Conservation (phyloP, 495 filamentous ascomycete species). For the Penicillium verhagenii region DNA sequence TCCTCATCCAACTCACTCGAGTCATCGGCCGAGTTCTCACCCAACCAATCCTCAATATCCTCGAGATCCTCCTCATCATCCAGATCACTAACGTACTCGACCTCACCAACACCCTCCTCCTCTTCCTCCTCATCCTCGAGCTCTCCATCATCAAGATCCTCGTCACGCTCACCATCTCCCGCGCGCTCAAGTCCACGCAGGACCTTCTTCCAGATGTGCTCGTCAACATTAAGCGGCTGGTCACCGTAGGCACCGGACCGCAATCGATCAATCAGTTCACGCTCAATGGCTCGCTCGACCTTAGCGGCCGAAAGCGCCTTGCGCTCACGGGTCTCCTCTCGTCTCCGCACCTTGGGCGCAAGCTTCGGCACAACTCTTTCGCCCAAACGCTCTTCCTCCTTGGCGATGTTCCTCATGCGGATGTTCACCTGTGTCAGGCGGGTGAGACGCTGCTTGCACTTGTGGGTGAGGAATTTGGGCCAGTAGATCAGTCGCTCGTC, state of each 20-base stretch:
- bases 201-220: slow-evolving; percentile 96
- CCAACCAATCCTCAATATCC: slow-evolving; percentile 75
- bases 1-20: slow-evolving; percentile 50
- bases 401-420: slow-evolving; percentile 76
- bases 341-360: slow-evolving; percentile 85
- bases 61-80: slow-evolving; percentile 66
- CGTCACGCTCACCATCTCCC: slow-evolving; percentile 80
- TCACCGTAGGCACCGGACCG: slow-evolving; percentile 94
- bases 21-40: slow-evolving; percentile 56
- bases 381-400: slow-evolving; percentile 86
- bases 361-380: slow-evolving; percentile 86
- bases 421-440: slow-evolving; percentile 91
- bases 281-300: slow-evolving; percentile 93
- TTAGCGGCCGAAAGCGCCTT: slow-evolving; percentile 94
- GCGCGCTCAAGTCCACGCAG: slow-evolving; percentile 82
- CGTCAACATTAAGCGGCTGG: slow-evolving; percentile 88
- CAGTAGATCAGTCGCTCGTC: slow-evolving; percentile 90
- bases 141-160: slow-evolving; percentile 88
- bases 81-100: slow-evolving; percentile 82
- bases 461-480: slow-evolving; percentile 93
- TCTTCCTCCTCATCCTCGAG: slow-evolving; percentile 64
- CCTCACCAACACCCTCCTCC: slow-evolving; percentile 70
- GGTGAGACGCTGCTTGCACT: slow-evolving; percentile 96
- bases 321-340: slow-evolving; percentile 87
- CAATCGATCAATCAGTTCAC: slow-evolving; percentile 89